Percentiles rank a stretch among this genome's conserved stretches.
Evolutionary conservation across 2,329 filamentous ascomycete genomes (phyloP).

Genomic region (Aspergillus cejpii): DNA sequence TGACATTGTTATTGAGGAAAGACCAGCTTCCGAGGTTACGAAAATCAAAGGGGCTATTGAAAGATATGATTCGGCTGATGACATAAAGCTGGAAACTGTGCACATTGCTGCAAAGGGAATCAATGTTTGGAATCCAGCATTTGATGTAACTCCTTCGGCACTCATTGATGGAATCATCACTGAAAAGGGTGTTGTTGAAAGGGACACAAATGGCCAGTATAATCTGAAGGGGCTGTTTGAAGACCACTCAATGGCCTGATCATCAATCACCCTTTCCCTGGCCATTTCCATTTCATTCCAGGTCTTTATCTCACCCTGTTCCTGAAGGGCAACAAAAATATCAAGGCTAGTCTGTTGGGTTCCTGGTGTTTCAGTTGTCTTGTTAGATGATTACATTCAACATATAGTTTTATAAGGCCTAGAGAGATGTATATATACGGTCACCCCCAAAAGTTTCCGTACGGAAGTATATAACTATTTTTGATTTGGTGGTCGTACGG

Average conservation of each 20-base stretch:
- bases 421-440: no score
- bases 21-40: constrained; percentile 73
- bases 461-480: no score
- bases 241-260: constrained; percentile 3
- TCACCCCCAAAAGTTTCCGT: no score
- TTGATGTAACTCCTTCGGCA: constrained; percentile 84
- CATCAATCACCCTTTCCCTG: not conserved
- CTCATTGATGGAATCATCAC: constrained; percentile 93
- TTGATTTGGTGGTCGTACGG: no score
- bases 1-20: constrained; percentile 85
- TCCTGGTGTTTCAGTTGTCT: not conserved
- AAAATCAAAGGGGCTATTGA: constrained; percentile 72
- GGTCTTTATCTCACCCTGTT: not conserved
- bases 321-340: not conserved
- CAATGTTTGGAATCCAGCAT: constrained; percentile 91
- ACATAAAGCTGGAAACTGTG: constrained; percentile 52
- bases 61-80: constrained; percentile 47
- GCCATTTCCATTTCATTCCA: not conserved
- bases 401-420: no score
- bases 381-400: no score
- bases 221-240: constrained; percentile 41
- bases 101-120: constrained; percentile 73
- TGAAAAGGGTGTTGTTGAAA: constrained; percentile 79
- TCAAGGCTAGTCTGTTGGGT: not conserved
- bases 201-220: constrained; percentile 64